Conservation (phyloP, 495 filamentous ascomycete genomes). For the Penicillium angulare region DNA sequence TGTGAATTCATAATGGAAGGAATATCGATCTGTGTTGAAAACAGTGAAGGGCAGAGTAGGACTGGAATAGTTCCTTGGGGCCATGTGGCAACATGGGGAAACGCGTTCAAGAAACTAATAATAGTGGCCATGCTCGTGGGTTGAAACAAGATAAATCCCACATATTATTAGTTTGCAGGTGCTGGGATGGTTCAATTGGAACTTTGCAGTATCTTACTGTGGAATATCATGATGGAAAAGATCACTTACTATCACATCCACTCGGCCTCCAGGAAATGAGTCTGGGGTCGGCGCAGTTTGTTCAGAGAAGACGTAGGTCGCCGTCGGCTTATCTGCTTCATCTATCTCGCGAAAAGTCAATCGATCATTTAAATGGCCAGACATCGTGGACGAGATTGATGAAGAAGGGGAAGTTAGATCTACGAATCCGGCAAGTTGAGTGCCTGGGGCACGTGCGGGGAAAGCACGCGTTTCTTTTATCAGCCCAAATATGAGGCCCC, state of each 20-base stretch:
- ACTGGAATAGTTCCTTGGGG: neutral
- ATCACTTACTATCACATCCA: slow-evolving; percentile 36
- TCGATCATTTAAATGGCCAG: slow-evolving; percentile 3
- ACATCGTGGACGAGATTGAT: slow-evolving; percentile 18
- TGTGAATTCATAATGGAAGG: too few relatives aligned
- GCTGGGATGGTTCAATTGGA: too few relatives aligned
- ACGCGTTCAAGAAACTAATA: too few relatives aligned
- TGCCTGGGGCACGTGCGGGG: slow-evolving; percentile 13
- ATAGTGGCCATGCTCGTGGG: neutral
- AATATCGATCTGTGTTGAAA: too few relatives aligned
- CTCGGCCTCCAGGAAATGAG: slow-evolving; percentile 16
- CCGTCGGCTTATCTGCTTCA: slow-evolving; percentile 33
- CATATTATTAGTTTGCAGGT: too few relatives aligned
- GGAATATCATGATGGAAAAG: too few relatives aligned
- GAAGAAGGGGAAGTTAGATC: neutral
- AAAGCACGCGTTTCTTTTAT: neutral
- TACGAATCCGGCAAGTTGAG: neutral
- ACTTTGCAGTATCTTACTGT: too few relatives aligned
- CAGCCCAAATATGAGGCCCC: too few relatives aligned
- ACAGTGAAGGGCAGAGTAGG: too few relatives aligned
- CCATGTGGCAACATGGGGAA: neutral
- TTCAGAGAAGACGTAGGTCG: slow-evolving; percentile 39
- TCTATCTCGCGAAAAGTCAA: slow-evolving; percentile 40
- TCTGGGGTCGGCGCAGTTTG: slow-evolving; percentile 5
- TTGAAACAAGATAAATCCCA: too few relatives aligned